Percentiles rank a stretch among this genome's conserved stretches.
Conservation (phyloP, 2,329 filamentous ascomycete species). For the Curvularia hawaiiensis region DNA sequence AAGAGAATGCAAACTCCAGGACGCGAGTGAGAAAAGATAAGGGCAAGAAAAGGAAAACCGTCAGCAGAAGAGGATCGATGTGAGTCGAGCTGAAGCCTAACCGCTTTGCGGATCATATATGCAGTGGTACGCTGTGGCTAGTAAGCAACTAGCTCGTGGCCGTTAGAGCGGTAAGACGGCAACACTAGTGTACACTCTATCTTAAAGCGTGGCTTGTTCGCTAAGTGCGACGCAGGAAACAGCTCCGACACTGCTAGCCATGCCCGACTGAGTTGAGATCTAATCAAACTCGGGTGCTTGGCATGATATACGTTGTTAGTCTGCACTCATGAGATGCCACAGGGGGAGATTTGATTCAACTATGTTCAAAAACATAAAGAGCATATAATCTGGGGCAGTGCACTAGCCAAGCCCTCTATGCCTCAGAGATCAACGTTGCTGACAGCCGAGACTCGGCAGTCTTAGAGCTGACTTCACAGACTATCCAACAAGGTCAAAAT, state of each 20-base stretch:
- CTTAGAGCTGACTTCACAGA: not conserved
- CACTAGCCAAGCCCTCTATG: not conserved
- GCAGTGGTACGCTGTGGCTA: conserved; percentile 5
- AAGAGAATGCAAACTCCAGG: not conserved
- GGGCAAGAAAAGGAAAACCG: not conserved
- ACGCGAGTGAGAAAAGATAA: not conserved
- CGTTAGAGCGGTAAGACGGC: conserved; percentile 15
- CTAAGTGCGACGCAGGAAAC: conserved; percentile 1
- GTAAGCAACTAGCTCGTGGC: conserved; percentile 5
- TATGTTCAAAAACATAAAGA: not conserved
- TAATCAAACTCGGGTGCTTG: not conserved
- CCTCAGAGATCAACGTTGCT: not conserved
- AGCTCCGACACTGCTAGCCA: not conserved
- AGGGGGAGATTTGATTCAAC: not conserved
- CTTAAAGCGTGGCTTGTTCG: conserved; percentile 6
- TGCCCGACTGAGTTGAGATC: not conserved
- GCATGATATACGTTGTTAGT: not conserved
- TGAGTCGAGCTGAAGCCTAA: conserved; percentile 3
- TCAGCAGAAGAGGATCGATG: not conserved
- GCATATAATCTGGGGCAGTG: not conserved
- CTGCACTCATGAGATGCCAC: not conserved
- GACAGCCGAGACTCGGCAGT: not conserved
- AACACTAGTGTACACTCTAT: conserved; percentile 6
- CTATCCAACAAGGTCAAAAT: not conserved
- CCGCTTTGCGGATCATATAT: conserved; percentile 6